phyloP scores from a whole-genome alignment of 768 basidiomycete species.

The Paxillus involutus region DNA sequence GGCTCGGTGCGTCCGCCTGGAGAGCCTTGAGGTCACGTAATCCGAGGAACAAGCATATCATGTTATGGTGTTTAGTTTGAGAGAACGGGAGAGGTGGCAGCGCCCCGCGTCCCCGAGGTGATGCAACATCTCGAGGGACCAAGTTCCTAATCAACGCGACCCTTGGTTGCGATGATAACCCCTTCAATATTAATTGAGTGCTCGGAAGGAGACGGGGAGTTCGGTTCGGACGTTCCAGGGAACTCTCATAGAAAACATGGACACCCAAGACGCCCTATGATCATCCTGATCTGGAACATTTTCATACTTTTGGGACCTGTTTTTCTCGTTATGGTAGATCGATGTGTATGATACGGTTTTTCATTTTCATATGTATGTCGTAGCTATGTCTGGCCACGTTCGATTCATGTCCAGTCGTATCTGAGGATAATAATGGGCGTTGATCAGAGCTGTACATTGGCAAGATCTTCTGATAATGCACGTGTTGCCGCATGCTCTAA shows the following conservation, averaged over 20 bases:
- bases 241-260: neutral
- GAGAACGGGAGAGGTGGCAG: conserved; percentile 21
- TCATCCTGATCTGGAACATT: neutral
- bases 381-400: conserved; percentile 13
- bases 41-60: conserved; percentile 11
- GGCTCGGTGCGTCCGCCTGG: conserved; percentile 11
- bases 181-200: neutral
- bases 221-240: neutral
- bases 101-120: conserved; percentile 28
- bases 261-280: too few relatives aligned
- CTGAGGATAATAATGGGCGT: neutral
- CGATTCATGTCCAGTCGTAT: conserved; percentile 7
- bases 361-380: conserved; percentile 14
- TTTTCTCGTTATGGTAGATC: neutral
- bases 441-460: neutral
- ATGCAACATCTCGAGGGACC: conserved; percentile 27
- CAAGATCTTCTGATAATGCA: neutral
- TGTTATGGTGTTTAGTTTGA: conserved; percentile 9
- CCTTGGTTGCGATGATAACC: conserved; percentile 4
- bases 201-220: neutral
- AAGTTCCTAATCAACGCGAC: conserved; percentile 11
- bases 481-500: neutral
- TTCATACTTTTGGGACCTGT: neutral
- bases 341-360: conserved; percentile 1
- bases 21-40: conserved; percentile 13